These are phyloP conservation scores for Pachysandra terminalis DNA, from an alignment of 164 flowering plant species.

Conservation along the genomic window DNA sequence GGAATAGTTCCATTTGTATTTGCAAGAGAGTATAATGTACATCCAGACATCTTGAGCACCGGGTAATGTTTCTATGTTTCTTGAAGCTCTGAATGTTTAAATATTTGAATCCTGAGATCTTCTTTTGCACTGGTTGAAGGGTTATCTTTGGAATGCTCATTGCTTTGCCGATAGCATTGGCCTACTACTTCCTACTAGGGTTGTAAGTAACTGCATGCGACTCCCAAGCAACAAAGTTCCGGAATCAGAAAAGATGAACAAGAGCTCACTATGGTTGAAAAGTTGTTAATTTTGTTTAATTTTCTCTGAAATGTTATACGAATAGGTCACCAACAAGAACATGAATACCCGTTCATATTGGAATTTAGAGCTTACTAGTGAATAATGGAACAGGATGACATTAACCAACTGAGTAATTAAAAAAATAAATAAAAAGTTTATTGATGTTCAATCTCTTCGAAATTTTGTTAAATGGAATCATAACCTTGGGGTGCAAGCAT, in stretches of 20 bases:
- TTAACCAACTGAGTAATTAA: neutral
- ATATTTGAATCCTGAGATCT: neutral
- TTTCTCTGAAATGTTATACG: neutral
- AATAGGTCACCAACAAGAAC: neutral
- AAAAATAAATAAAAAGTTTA: neutral
- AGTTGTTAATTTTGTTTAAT: neutral
- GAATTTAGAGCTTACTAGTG: neutral
- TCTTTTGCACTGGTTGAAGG: conserved; percentile 36
- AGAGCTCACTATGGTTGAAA: neutral
- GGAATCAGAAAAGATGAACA: conserved; percentile 6
- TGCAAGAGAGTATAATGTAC: conserved; percentile 70
- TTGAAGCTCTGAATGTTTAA: neutral
- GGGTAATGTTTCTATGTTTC: conserved; percentile 39
- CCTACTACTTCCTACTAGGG: conserved; percentile 54
- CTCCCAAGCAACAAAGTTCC: neutral
- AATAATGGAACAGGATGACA: neutral
- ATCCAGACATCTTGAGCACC: conserved; percentile 69
- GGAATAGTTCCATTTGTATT: conserved; percentile 81
- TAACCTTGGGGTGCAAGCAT: neutral
- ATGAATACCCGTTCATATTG: neutral
- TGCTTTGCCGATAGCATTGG: conserved; percentile 54
- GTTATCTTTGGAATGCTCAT: conserved; percentile 63
- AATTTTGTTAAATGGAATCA: neutral
- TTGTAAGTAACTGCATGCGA: conserved; percentile 20
- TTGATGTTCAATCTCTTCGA: neutral